Conservation (phyloP, 192 early-diverging fungal genomes). For the Linnemannia hyalina region DNA sequence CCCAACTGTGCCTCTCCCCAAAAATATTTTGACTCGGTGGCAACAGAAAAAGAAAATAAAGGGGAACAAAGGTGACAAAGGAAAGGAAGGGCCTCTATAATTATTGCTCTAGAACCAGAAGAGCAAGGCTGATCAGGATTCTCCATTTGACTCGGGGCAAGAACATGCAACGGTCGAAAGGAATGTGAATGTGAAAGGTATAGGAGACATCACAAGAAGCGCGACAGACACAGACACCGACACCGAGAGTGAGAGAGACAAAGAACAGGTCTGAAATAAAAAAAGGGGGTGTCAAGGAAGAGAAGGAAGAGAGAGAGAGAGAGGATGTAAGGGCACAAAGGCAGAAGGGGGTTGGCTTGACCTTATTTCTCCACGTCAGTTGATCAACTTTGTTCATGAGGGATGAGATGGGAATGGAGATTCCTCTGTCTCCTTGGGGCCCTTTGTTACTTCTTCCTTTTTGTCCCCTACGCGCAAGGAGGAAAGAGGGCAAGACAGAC, state of each 20-base stretch:
- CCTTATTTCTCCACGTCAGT: neutral
- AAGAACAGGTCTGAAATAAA: neutral
- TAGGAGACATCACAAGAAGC: too few relatives aligned
- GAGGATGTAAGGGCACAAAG: neutral
- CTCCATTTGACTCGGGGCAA: neutral
- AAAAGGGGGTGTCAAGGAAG: neutral
- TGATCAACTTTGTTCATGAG: neutral
- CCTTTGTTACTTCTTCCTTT: too few relatives aligned
- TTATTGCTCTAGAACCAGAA: neutral
- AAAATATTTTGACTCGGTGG: constrained; percentile 1
- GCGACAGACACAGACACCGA: neutral
- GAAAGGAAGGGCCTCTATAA: neutral
- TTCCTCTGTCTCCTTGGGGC: too few relatives aligned
- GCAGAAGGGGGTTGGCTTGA: neutral
- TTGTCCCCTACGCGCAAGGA: too few relatives aligned
- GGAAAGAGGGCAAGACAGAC: too few relatives aligned
- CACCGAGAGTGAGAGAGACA: neutral
- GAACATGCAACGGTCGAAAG: neutral
- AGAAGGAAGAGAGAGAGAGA: too few relatives aligned
- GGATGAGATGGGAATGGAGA: neutral
- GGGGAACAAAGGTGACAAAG: neutral
- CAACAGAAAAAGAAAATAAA: neutral
- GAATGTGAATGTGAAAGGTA: neutral
- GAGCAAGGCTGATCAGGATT: neutral
- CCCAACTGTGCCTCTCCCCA: too few relatives aligned